A percentile compares a stretch with the other conserved stretches of the same genome.
phyloP scores from a whole-genome alignment of 176 grass and related monocot genomes.

The Pharus latifolius region DNA sequence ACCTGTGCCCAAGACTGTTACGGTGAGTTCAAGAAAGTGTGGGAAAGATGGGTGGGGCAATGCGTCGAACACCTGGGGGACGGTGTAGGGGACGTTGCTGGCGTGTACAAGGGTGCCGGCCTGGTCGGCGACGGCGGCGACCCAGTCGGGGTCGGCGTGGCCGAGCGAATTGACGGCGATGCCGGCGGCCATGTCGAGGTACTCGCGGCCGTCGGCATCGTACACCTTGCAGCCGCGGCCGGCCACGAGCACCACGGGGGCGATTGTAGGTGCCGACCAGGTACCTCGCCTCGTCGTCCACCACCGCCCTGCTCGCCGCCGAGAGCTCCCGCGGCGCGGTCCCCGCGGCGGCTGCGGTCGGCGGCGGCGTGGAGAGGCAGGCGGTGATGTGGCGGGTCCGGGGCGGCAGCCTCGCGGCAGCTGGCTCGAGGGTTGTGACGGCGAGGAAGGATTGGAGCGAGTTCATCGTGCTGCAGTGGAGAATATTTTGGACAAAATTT shows the following conservation, averaged over 20 bases:
- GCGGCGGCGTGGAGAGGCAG: slow-evolving; percentile 19
- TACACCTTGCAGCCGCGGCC: slow-evolving; percentile 78
- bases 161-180: slow-evolving; percentile 84
- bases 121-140: slow-evolving; percentile 32
- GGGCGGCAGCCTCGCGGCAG: neutral
- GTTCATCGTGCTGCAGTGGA: too few species aligned
- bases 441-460: slow-evolving; percentile 44
- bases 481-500: too few species aligned
- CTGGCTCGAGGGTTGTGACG: slow-evolving; percentile 1
- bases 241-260: slow-evolving; percentile 41
- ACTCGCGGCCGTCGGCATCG: slow-evolving; percentile 69
- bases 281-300: slow-evolving; percentile 56
- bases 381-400: slow-evolving; percentile 6
- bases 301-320: slow-evolving; percentile 31
- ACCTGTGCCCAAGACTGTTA: slow-evolving; percentile 11
- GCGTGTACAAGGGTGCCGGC: slow-evolving; percentile 38
- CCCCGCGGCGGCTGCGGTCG: neutral
- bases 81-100: slow-evolving; percentile 73
- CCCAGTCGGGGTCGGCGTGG: slow-evolving; percentile 48
- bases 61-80: slow-evolving; percentile 50
- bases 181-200: slow-evolving; percentile 81
- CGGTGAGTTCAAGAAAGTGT: neutral
- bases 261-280: slow-evolving; percentile 74
- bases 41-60: neutral
- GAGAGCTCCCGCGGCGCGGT: slow-evolving; percentile 32